Evolutionary conservation across 495 filamentous ascomycete species (phyloP).

Genomic region (Tricharina praecox): DNA sequence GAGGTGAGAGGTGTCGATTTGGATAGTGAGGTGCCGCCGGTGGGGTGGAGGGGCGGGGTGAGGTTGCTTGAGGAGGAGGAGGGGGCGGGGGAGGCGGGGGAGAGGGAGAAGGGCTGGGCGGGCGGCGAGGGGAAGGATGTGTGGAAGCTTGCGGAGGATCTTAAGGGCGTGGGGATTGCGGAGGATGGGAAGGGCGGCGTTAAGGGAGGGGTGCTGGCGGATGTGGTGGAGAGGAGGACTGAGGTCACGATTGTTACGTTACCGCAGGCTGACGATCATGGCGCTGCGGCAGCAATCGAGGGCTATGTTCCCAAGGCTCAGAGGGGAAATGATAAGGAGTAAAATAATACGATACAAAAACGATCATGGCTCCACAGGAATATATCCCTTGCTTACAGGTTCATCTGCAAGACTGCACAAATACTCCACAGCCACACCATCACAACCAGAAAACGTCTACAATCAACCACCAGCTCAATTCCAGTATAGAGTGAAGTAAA

Average conservation of each 20-base stretch:
- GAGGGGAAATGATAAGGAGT: not conserved
- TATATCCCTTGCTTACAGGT: no score
- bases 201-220: constrained; percentile 7
- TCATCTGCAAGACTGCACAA: no score
- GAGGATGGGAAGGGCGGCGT: constrained; percentile 6
- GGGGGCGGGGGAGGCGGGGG: not conserved
- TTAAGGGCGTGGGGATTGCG: constrained; percentile 6
- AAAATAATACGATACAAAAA: no score
- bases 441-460: no score
- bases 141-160: constrained; percentile 7
- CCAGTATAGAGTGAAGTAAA: no score
- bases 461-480: no score
- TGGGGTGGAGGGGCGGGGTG: not conserved
- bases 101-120: not conserved
- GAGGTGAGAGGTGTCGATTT: constrained; percentile 4
- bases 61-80: constrained; percentile 5
- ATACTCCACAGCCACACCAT: no score
- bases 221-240: constrained; percentile 1
- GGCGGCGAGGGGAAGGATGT: constrained; percentile 7
- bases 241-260: not conserved
- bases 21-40: not conserved
- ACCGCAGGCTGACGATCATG: constrained; percentile 1
- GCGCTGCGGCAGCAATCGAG: constrained; percentile 13
- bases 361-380: no score
- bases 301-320: constrained; percentile 14